Conservation (phyloP, 768 basidiomycete genomes). For the Heimioporus sp. region DNA sequence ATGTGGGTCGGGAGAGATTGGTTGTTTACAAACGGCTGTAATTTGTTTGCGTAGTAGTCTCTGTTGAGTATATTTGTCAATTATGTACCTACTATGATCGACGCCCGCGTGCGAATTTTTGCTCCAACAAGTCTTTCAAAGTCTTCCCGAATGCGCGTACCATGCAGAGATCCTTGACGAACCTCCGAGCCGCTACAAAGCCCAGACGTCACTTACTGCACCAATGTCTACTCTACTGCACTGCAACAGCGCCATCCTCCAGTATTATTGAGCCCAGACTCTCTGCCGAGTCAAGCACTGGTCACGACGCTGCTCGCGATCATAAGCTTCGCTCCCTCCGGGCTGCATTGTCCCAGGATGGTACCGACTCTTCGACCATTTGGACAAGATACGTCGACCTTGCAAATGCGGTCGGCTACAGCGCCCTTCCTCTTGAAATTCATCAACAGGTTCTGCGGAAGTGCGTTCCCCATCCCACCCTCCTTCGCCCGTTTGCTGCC, state of each 20-base stretch:
- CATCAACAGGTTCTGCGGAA: constrained; percentile 70
- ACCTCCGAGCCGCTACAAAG: constrained; percentile 13
- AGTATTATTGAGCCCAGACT: constrained; percentile 1
- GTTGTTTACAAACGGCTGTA: constrained; percentile 34
- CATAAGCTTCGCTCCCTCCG: constrained; percentile 29
- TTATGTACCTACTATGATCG: not conserved
- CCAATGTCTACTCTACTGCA: not conserved
- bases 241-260: too few species aligned
- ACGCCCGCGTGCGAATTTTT: constrained; percentile 16
- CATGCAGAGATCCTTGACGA: constrained; percentile 25
- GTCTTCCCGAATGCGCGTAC: constrained; percentile 12
- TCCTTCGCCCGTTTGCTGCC: constrained; percentile 45
- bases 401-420: constrained; percentile 45
- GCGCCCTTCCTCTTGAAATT: constrained; percentile 56
- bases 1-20: constrained; percentile 49
- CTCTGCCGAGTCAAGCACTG: constrained; percentile 1
- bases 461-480: constrained; percentile 50
- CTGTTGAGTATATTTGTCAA: too few species aligned
- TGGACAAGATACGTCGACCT: constrained; percentile 67
- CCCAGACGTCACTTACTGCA: constrained; percentile 6
- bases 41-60: not conserved
- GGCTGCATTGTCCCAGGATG: constrained; percentile 29
- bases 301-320: constrained; percentile 13
- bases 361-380: constrained; percentile 45
- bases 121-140: not conserved